Conservation (phyloP, 2,329 filamentous ascomycete genomes). For the Periconia macrospinosa region DNA sequence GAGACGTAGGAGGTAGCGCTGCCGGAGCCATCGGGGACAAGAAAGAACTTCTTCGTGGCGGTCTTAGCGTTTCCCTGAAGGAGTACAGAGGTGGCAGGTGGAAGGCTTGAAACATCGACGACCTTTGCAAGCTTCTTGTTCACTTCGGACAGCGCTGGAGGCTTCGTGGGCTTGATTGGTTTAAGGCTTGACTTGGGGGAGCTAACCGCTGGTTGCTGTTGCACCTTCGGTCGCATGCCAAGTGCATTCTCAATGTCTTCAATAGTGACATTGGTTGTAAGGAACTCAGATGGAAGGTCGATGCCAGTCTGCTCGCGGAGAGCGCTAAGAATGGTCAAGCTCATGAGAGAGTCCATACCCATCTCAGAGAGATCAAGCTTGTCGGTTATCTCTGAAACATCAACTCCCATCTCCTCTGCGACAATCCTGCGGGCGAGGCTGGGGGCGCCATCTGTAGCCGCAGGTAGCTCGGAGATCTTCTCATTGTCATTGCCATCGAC, state of each 20-base stretch:
- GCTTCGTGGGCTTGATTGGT: slow-evolving; percentile 12
- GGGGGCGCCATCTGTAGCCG: slow-evolving; percentile 41
- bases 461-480: slow-evolving; percentile 33
- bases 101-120: slow-evolving; percentile 48
- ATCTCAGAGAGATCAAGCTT: slow-evolving; percentile 63
- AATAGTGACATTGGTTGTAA: slow-evolving; percentile 64
- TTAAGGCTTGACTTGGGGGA: slow-evolving; percentile 31
- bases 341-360: slow-evolving; percentile 59
- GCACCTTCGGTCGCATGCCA: slow-evolving; percentile 54
- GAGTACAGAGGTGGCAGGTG: slow-evolving; percentile 57
- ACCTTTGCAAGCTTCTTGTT: slow-evolving; percentile 48
- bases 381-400: slow-evolving; percentile 57
- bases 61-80: slow-evolving; percentile 60
- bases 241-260: slow-evolving; percentile 68
- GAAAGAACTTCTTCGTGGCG: slow-evolving; percentile 58
- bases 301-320: slow-evolving; percentile 55
- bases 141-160: slow-evolving; percentile 51
- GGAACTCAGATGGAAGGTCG: slow-evolving; percentile 56
- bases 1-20: slow-evolving; percentile 68
- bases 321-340: slow-evolving; percentile 53
- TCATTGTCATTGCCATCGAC: slow-evolving; percentile 46
- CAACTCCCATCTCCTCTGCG: slow-evolving; percentile 66
- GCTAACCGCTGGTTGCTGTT: slow-evolving; percentile 17
- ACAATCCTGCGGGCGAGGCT: slow-evolving; percentile 54
- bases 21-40: slow-evolving; percentile 58